Percentiles rank a stretch among this genome's conserved stretches.
phyloP scores from a whole-genome alignment of 148 eudicot species.

The Amaranthus cruentus region DNA sequence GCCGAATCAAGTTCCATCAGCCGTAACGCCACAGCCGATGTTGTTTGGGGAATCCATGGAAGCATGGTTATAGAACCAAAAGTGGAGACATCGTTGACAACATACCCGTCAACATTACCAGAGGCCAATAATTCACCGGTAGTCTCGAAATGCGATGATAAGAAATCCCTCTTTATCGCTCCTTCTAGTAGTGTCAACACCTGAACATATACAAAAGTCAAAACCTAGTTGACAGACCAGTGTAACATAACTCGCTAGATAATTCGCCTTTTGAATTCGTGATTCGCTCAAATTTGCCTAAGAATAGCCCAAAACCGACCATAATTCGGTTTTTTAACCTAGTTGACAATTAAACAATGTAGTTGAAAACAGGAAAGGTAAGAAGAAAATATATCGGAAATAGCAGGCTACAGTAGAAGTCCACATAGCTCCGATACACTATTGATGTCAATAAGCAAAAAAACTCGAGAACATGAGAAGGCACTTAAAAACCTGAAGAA shows the following conservation, averaged over 20 bases:
- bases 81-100: constrained; percentile 20
- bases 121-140: constrained; percentile 51
- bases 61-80: constrained; percentile 45
- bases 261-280: too few species aligned
- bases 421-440: neutral
- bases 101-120: constrained; percentile 26
- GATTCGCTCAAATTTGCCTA: too few species aligned
- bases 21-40: constrained; percentile 74
- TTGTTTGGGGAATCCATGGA: constrained; percentile 90
- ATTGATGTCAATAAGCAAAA: neutral
- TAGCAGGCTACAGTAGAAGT: neutral
- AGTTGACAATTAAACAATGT: neutral
- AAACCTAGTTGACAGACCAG: neutral
- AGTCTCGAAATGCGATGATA: constrained; percentile 54
- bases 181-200: constrained; percentile 59
- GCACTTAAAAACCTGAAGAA: constrained; percentile 55
- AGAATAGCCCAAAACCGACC: too few species aligned
- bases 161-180: constrained; percentile 53
- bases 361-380: neutral
- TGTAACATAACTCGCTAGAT: too few species aligned
- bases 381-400: neutral
- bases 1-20: constrained; percentile 86
- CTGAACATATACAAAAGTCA: constrained; percentile 30
- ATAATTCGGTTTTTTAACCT: neutral
- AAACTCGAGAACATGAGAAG: neutral